These are phyloP conservation scores for Diaporthe ilicicola DNA, from an alignment of 2,329 filamentous ascomycete species.

Conservation along the genomic window DNA sequence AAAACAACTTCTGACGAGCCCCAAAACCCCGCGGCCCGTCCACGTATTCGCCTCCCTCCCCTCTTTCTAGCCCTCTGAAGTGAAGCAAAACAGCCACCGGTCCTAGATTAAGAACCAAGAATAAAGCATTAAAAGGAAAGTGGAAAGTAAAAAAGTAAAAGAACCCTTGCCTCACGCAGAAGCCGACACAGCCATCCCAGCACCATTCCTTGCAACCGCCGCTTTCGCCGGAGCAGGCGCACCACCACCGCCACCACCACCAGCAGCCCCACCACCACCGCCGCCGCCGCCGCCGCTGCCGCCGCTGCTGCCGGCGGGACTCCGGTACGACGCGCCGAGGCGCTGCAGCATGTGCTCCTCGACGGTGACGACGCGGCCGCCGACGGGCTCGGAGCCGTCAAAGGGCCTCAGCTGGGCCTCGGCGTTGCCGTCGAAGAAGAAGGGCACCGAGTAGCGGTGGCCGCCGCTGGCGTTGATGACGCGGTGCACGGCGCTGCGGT, in stretches of 20 bases:
- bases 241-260: background rate
- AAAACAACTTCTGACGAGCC: background rate
- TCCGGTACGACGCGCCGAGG: constrained; percentile 41
- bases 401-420: constrained; percentile 47
- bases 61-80: background rate
- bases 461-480: constrained; percentile 60
- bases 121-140: background rate
- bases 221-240: too few species aligned
- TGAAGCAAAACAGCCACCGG: background rate
- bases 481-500: constrained; percentile 62
- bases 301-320: background rate
- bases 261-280: background rate
- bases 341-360: constrained; percentile 46
- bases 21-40: background rate
- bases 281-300: background rate
- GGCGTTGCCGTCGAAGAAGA: constrained; percentile 64
- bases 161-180: background rate
- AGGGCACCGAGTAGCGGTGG: constrained; percentile 64
- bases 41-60: background rate
- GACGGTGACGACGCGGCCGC: constrained; percentile 39
- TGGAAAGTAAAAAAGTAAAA: background rate
- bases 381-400: constrained; percentile 41
- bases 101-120: too few species aligned
- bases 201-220: too few species aligned
- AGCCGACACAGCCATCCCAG: too few species aligned